phyloP scores from a whole-genome alignment of 192 early-diverging fungal genomes.

The Podila horticola region DNA sequence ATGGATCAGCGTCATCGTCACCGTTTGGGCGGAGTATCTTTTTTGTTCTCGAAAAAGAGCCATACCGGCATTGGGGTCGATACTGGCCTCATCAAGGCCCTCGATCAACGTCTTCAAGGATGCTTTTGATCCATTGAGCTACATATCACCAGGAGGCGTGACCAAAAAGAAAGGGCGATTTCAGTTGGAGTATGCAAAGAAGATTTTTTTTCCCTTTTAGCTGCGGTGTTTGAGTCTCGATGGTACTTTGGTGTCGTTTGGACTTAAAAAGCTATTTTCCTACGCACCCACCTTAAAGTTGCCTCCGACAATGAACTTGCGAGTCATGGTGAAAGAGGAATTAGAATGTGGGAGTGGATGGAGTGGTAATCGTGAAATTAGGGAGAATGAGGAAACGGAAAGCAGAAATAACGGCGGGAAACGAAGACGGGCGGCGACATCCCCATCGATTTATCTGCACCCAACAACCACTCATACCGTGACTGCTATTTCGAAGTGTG shows the following conservation, averaged over 20 bases:
- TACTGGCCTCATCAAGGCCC: constrained; percentile 72
- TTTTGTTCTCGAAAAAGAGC: background rate
- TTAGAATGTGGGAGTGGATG: background rate
- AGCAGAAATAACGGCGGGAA: too few relatives aligned
- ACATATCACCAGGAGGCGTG: too few relatives aligned
- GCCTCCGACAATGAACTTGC: constrained; percentile 84
- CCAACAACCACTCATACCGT: too few relatives aligned
- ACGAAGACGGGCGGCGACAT: too few relatives aligned
- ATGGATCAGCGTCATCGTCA: background rate
- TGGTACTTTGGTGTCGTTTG: too few relatives aligned
- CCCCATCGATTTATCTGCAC: too few relatives aligned
- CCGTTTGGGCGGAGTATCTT: too few relatives aligned
- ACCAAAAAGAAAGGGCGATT: background rate
- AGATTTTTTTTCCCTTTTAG: background rate
- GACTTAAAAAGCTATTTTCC: too few relatives aligned
- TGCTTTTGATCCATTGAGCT: constrained; percentile 76
- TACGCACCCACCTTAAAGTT: constrained; percentile 89
- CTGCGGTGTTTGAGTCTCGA: too few relatives aligned
- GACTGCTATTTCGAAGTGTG: too few relatives aligned
- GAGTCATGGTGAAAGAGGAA: constrained; percentile 57
- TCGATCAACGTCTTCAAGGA: constrained; percentile 76
- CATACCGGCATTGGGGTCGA: constrained; percentile 71
- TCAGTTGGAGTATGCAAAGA: background rate
- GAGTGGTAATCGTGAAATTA: background rate
- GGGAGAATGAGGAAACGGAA: background rate